Evolutionary conservation across 2,329 filamentous ascomycete species (phyloP), one percentile per base, ranked within the genome.

Genomic region (Emergomyces africanus): DNA sequence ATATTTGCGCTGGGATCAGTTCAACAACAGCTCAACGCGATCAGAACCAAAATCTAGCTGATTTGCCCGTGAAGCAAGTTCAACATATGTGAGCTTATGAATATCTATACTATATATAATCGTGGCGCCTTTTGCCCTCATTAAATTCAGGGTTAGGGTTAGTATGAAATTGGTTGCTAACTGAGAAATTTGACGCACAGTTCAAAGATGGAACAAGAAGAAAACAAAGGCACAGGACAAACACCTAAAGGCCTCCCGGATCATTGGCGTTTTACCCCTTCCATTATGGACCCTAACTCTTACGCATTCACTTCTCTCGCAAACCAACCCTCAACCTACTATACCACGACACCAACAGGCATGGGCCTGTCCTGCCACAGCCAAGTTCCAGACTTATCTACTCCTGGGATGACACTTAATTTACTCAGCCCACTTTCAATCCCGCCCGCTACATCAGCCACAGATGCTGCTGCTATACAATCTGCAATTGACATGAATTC

Each of bases 361-460:
- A 87, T 85, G 63, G 69, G 53, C 15, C 44, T 61, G 18, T 20
- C 59, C 23, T 57, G 25, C 50, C 89, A 87, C 69, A 87, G 88
- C 20, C 89, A 91, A 72, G 88, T 89, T 42, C 88, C 89, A 56
- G 90, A 96, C 72, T 79, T 96, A 59, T 90, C 95, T 72, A 95
- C 90, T 1, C 90, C 90, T 3, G 53, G 53, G 8, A 86, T 49
- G 82, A 94, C 77, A 84, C 55, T 48, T n/a, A 55, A 55, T 55
- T 37, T 55, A 35, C 53, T 84, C 28, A 95, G 90, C 8, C 90
- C 92, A 6, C 75, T 96, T 41, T 91, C 90, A 15, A 81, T 96
- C 71, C 84, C 89, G n/a, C 82, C 75, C 60, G 68, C 85, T 2
- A 84, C 87, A 3, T 81, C 87, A 63, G 82, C 82, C 57, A 76